A percentile compares a stretch with the other conserved stretches of the same genome.
phyloP scores from a whole-genome alignment of 768 basidiomycete species.

The Lentinus tigrinus region DNA sequence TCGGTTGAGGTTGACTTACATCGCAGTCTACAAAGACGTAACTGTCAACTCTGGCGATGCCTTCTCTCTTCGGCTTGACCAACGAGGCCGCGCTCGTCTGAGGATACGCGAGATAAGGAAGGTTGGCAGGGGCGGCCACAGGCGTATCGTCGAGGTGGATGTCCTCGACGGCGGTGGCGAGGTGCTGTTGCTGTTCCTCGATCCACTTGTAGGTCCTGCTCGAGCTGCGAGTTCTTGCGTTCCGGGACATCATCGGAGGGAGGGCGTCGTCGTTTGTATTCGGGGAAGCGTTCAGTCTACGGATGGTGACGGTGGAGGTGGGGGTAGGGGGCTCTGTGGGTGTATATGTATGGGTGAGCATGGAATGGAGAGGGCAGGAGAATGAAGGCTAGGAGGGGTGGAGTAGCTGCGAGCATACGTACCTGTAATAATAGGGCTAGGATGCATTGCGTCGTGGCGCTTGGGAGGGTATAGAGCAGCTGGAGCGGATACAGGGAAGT shows the following conservation, averaged over 20 bases:
- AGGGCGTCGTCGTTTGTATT: slow-evolving; percentile 13
- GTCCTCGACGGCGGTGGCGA: slow-evolving; percentile 19
- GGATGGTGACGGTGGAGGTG: slow-evolving; percentile 14
- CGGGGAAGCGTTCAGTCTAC: slow-evolving; percentile 2
- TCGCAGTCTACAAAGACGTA: slow-evolving; percentile 42
- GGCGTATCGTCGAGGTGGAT: slow-evolving; percentile 22
- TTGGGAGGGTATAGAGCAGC: slow-evolving; percentile 11
- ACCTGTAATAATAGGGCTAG: slow-evolving; percentile 16
- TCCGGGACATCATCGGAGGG: slow-evolving; percentile 4
- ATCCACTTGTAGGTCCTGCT: slow-evolving; percentile 47
- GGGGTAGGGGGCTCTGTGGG: slow-evolving; percentile 16
- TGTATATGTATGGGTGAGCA: background rate
- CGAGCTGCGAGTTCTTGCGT: slow-evolving; percentile 29
- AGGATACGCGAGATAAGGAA: slow-evolving; percentile 45
- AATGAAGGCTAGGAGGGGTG: background rate
- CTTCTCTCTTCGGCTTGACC: slow-evolving; percentile 29
- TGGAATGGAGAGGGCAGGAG: background rate
- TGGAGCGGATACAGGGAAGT: slow-evolving; percentile 6
- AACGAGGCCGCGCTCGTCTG: slow-evolving; percentile 32
- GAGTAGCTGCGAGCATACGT: background rate
- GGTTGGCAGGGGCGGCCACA: slow-evolving; percentile 28
- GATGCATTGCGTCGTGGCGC: slow-evolving; percentile 5
- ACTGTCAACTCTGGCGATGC: slow-evolving; percentile 35
- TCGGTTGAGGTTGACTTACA: slow-evolving; percentile 19
- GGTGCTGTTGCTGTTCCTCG: slow-evolving; percentile 35